Base-by-base conservation (phyloP, 495 filamentous ascomycete genomes). In the Parathielavia appendiculata region DNA sequence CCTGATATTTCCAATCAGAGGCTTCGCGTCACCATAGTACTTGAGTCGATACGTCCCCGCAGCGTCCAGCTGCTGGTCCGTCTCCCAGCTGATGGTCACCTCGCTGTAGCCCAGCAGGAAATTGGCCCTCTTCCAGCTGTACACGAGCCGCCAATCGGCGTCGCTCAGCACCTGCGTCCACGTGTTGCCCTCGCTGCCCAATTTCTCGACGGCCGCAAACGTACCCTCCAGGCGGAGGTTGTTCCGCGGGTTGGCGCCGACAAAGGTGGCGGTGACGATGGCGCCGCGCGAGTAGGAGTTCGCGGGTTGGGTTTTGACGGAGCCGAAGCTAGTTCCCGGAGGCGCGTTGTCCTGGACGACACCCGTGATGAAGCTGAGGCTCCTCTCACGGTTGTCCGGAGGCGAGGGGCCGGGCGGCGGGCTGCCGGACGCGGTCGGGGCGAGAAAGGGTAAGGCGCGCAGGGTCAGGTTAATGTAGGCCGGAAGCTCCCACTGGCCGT, bases 161-260 rank as follows among this genome's bases (percentile, higher is more conserved):
- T 96, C 91, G 55, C 82, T 80, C 38, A 85, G 76, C 17, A 95
- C 83, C 54, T 72, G 77, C 39, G 73, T 76, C 93, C 93, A 98
- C 4, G 62, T 68, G 4, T 71, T 71, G 9, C 66, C 73, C n/a
- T 80, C 74, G 1, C 12, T 17, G 7, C 50, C 56, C 56, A 72
- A 59, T 59, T 71, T 76, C 78, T 97, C 92, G 2, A 96, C 83
- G 2, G 86, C 86, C 7, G 86, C 86, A 63, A 83, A 96, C 2
- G 91, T 96, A 9, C 81, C 84, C 64, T 90, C 92, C 22, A 89
- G 81, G 6, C 84, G 81, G 32, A 97, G 77, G 59, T 96, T 88
- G 67, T 98, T 97, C 16, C 93, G 80, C 45, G 93, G 93, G 64
- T 96, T 96, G 3, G 92, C 91, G 41, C 88, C 93, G 7, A 89